Conservation (phyloP, 1,284 basidiomycete species). For the Ganoderma multipileum region DNA sequence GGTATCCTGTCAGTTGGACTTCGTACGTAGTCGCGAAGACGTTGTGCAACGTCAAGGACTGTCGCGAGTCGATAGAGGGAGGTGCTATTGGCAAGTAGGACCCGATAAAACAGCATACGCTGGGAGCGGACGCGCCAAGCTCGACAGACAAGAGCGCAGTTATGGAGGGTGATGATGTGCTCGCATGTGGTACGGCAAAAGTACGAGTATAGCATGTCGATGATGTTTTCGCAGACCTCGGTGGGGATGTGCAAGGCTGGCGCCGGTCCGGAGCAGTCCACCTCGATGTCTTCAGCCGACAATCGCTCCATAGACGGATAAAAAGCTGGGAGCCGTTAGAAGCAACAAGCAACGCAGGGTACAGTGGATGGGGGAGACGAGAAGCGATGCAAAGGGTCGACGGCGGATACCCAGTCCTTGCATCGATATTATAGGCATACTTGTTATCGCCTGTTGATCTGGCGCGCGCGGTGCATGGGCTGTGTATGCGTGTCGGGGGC, state of each 20-base stretch:
- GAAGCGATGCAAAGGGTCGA: too few species aligned
- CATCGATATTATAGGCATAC: too few species aligned
- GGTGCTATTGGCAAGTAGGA: neutral
- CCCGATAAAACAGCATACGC: neutral
- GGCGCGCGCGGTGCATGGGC: too few species aligned
- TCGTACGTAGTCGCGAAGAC: neutral
- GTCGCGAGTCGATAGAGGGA: neutral
- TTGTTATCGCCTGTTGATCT: too few species aligned
- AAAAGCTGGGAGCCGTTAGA: too few species aligned
- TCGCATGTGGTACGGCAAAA: neutral
- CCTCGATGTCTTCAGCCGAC: neutral
- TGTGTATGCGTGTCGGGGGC: too few species aligned
- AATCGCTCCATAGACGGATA: too few species aligned
- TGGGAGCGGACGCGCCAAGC: neutral
- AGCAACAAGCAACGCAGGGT: too few species aligned
- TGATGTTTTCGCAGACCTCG: conserved; percentile 3
- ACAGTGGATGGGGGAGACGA: too few species aligned
- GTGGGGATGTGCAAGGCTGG: neutral
- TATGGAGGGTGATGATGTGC: neutral
- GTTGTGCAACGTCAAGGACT: neutral
- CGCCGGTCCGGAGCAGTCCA: neutral
- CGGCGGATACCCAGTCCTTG: too few species aligned
- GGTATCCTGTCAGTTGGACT: neutral
- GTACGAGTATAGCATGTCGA: neutral
- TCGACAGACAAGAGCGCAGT: neutral